Percentiles rank a stretch among this genome's conserved stretches.
Evolutionary conservation across 768 basidiomycete species (phyloP).

Genomic region (Rhodocollybia butyracea): DNA sequence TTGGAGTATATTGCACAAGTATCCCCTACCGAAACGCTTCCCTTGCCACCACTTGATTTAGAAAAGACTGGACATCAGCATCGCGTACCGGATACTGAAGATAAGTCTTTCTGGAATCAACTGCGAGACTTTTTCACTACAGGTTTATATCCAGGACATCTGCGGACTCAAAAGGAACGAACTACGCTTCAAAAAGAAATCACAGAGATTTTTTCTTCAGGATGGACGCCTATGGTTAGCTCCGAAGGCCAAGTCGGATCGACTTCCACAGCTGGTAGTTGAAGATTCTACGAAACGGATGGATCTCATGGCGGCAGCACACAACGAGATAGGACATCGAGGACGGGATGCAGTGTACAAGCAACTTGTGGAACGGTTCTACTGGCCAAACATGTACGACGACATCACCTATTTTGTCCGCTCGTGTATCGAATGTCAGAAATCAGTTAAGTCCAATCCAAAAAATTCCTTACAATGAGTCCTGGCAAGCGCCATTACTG

Average conservation of each 20-base stretch:
- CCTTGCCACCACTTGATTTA: not conserved
- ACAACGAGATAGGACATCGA: slow-evolving; percentile 25
- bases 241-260: slow-evolving; percentile 5
- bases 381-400: no score
- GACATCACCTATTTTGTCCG: no score
- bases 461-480: no score
- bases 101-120: slow-evolving; percentile 9
- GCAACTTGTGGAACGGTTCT: no score
- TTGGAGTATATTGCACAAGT: not conserved
- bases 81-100: not conserved
- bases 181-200: slow-evolving; percentile 6
- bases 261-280: slow-evolving; percentile 22
- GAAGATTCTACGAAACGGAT: slow-evolving; percentile 2
- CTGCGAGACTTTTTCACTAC: slow-evolving; percentile 14
- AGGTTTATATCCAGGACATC: not conserved
- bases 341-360: no score
- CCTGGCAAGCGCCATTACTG: no score
- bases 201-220: slow-evolving; percentile 15
- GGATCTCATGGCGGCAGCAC: slow-evolving; percentile 19
- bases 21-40: not conserved
- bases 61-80: not conserved
- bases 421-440: no score
- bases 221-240: slow-evolving; percentile 15
- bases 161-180: slow-evolving; percentile 1
- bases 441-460: no score